A percentile compares a stretch with the other conserved stretches of the same genome.
These are phyloP conservation scores for Tricladium varicosporioides DNA, from an alignment of 2,329 filamentous ascomycete species.

Conservation along the genomic window DNA sequence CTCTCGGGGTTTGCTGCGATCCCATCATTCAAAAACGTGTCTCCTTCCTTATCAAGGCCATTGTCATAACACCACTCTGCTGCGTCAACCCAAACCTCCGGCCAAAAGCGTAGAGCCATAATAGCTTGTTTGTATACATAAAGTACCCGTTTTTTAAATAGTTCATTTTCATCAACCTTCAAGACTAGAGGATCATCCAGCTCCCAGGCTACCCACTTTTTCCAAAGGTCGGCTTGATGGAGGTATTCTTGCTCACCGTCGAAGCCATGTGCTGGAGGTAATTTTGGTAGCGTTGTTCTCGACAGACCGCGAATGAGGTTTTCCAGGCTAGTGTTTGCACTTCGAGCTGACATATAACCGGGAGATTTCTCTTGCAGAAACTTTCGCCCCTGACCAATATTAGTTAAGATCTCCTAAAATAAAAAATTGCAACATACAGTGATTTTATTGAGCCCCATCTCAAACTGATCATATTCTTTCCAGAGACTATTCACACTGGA, in stretches of 20 bases:
- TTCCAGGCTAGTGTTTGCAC: conserved; percentile 84
- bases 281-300: conserved; percentile 72
- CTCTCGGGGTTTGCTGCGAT: conserved; percentile 91
- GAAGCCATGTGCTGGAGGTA: conserved; percentile 82
- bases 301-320: conserved; percentile 77
- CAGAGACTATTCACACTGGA: conserved; percentile 79
- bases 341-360: conserved; percentile 93
- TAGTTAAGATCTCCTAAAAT: conserved; percentile 13
- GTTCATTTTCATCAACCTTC: conserved; percentile 73
- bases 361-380: conserved; percentile 91
- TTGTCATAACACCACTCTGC: conserved; percentile 90
- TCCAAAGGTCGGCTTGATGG: conserved; percentile 85
- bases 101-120: conserved; percentile 92
- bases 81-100: conserved; percentile 93
- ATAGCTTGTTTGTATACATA: conserved; percentile 92
- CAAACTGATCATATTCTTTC: conserved; percentile 98
- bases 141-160: conserved; percentile 75
- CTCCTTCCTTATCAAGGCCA: conserved; percentile 62
- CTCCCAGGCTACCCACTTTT: conserved; percentile 93
- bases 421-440: conserved; percentile 56
- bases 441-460: conserved; percentile 89
- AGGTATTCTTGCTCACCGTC: conserved; percentile 83
- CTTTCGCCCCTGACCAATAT: conserved; percentile 71
- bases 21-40: conserved; percentile 73
- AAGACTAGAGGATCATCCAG: conserved; percentile 88